Percentiles rank a stretch among this genome's conserved stretches.
Conservation (phyloP, 208 protist genomes). For the Crithidia thermophila region DNA sequence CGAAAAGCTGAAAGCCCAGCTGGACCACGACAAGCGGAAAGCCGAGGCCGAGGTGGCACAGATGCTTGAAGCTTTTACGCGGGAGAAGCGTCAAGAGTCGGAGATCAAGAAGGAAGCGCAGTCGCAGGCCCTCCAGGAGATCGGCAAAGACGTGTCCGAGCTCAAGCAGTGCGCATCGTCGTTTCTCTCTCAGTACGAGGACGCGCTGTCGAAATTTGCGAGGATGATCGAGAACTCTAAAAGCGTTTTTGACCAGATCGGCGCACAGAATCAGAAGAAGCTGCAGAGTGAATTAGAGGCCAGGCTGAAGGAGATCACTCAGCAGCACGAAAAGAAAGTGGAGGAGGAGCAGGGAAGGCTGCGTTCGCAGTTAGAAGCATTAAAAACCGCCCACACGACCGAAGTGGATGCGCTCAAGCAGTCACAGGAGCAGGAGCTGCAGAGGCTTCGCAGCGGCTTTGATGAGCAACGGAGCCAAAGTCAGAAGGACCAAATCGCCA, state of each 20-base stretch:
- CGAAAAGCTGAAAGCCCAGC: constrained; percentile 32
- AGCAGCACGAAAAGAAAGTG: constrained; percentile 20
- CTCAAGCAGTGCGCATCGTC: constrained; percentile 25
- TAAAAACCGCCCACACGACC: constrained; percentile 12
- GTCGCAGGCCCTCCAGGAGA: constrained; percentile 34
- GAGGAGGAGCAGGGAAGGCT: constrained; percentile 27
- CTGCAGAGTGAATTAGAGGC: constrained; percentile 24
- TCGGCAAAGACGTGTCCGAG: constrained; percentile 10
- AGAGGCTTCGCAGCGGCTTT: constrained; percentile 25
- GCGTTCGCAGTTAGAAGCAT: constrained; percentile 13
- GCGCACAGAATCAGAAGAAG: constrained; percentile 28
- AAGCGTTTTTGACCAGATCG: constrained; percentile 24
- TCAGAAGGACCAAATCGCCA: constrained; percentile 27
- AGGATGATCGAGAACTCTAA: constrained; percentile 31
- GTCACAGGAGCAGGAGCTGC: constrained; percentile 19
- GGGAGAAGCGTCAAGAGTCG: constrained; percentile 36
- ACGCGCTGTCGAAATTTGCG: constrained; percentile 25
- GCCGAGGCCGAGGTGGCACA: constrained; percentile 36
- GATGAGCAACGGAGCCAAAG: constrained; percentile 12
- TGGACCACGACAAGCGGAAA: constrained; percentile 46
- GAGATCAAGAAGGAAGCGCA: constrained; percentile 44
- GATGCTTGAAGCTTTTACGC: constrained; percentile 40
- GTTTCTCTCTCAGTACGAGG: constrained; percentile 34
- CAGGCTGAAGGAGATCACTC: constrained; percentile 21
- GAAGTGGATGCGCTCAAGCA: constrained; percentile 24